Evolutionary conservation across 2,329 filamentous ascomycete species (phyloP), one percentile per base, ranked within the genome.

Genomic region (Cadophora gregata): DNA sequence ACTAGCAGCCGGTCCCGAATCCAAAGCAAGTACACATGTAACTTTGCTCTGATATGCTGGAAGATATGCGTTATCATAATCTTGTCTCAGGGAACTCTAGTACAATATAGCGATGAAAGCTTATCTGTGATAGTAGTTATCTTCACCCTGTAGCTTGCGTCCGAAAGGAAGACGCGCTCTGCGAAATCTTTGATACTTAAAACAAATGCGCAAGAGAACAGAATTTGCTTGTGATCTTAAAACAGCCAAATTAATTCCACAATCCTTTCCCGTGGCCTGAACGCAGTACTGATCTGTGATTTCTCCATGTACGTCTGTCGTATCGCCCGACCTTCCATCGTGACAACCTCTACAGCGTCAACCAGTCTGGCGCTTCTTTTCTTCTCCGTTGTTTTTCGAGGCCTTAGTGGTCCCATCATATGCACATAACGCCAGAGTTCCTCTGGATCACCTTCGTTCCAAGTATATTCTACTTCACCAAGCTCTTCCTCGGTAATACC

Each of bases 321-420:
- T 14, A 61, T 12, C 19, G 31, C 59, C 19, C 59, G 59, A 29
- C 59, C 59, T 33, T 61, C 59, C 14, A 25, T 38, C 24, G 25
- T 19, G 24, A 48, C 25, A 31, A 61, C 59, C 27, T 61, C 59
- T 27, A 50, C 42, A 14, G 59, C 59, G 47, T 61, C 59, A 4
- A 61, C 59, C n/a, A 61, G 21, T 48, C 42, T 61, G 21, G 59
- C 59, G 36, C 59, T 61, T 29, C 59, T 61, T n/a, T 61, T 61
- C 42, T 61, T 61, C 25, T 61, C 59, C n/a, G 59, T 48, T 14
- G 59, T 61, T 29, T 50, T 61, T 27, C 59, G 36, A 47, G 59
- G 59, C 14, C 59, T 48, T 27, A 61, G 14, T 8, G 42, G 59
- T 10, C 59, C 59, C 59, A 61, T 61, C 59, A 61, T 61, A 33